Evolutionary conservation across 2,329 filamentous ascomycete genomes (phyloP).

Genomic region (Diplodia seriata): DNA sequence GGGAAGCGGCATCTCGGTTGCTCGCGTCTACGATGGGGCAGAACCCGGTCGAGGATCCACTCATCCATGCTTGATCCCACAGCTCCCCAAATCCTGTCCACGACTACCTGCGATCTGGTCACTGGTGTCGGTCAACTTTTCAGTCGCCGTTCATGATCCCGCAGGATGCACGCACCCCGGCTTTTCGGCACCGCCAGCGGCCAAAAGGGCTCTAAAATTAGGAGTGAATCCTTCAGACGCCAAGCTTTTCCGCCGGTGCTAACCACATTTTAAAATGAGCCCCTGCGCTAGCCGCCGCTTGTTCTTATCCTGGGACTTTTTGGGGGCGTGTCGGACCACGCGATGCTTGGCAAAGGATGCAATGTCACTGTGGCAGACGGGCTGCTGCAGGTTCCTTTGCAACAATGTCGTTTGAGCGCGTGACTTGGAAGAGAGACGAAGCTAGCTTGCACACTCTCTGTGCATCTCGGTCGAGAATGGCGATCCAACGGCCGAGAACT

Average conservation of each 20-base stretch:
- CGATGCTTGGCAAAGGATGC: neutral
- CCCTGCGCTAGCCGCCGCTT: conserved; percentile 27
- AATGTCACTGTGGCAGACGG: neutral
- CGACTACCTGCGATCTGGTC: neutral
- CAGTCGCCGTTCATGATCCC: neutral
- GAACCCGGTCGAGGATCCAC: neutral
- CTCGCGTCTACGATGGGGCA: neutral
- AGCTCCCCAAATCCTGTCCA: neutral
- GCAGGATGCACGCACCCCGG: conserved; percentile 1
- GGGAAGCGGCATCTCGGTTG: neutral
- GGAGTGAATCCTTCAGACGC: conserved; percentile 9
- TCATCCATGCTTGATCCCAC: neutral
- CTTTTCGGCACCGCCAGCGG: neutral
- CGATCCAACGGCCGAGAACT: neutral
- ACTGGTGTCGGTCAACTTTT: neutral
- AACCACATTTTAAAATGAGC: conserved; percentile 21
- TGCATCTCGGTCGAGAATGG: neutral
- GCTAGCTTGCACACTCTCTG: neutral
- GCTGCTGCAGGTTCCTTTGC: neutral
- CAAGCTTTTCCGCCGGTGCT: conserved; percentile 18
- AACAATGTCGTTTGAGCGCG: neutral
- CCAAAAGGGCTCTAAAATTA: conserved; percentile 24
- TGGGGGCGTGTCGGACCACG: conserved; percentile 9
- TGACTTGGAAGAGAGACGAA: neutral
- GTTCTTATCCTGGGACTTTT: neutral